These are phyloP conservation scores for Cucurbita pepo DNA, from an alignment of 306 rosid genomes.

Conservation along the genomic window DNA sequence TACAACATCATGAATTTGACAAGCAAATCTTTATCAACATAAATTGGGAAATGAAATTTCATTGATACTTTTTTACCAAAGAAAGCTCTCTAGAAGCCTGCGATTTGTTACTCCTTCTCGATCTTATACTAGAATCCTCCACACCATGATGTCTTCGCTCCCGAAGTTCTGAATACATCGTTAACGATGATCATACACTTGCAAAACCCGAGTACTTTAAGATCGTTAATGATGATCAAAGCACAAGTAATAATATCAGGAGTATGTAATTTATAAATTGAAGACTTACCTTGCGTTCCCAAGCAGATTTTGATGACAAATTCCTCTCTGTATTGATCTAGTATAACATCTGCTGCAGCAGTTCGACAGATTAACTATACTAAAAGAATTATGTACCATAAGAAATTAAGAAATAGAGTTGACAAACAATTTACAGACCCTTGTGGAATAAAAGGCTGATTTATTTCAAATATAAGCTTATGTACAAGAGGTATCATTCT, in stretches of 20 bases:
- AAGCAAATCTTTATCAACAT: neutral
- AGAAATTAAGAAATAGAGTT: slow-evolving; percentile 6
- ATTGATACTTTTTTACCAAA: neutral
- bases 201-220: neutral
- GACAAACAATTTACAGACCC: neutral
- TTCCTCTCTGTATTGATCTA: no score
- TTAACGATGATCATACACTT: neutral
- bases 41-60: neutral
- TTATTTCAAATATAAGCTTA: slow-evolving; percentile 79
- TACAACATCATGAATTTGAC: neutral
- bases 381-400: slow-evolving; percentile 12
- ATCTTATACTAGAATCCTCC: neutral
- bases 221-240: neutral
- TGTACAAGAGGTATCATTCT: slow-evolving; percentile 78
- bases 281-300: neutral
- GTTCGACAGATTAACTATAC: slow-evolving; percentile 19
- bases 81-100: neutral
- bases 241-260: neutral
- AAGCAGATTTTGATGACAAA: neutral
- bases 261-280: neutral
- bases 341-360: slow-evolving; percentile 7
- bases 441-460: slow-evolving; percentile 38
- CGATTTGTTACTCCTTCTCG: neutral
- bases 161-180: neutral
- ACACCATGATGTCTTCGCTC: neutral